phyloP scores from a whole-genome alignment of 208 protist species.

The Acanthamoeba sp. region DNA sequence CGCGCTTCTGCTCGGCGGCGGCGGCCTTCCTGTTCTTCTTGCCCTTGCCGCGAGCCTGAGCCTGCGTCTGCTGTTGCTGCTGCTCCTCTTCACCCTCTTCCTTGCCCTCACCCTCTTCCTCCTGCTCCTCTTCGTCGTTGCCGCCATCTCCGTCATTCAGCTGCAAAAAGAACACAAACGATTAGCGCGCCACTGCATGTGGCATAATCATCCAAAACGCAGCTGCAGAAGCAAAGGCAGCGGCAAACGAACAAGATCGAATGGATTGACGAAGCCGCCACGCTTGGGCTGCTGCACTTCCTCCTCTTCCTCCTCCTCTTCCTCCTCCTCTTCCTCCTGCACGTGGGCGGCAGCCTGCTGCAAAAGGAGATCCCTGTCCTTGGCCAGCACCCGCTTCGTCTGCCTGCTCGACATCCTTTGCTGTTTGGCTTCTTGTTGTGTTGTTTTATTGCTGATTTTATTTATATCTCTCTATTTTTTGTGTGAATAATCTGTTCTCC shows the following conservation, averaged over 20 bases:
- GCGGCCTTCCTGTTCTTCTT: slow-evolving; percentile 15
- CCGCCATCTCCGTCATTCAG: not conserved
- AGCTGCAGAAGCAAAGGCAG: not conserved
- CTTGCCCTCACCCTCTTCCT: not conserved
- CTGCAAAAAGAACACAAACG: not conserved
- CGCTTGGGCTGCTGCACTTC: not conserved
- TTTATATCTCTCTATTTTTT: not conserved
- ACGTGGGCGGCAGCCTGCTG: not conserved
- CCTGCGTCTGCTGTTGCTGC: not conserved
- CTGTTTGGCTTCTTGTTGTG: not conserved
- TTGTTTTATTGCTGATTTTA: not conserved
- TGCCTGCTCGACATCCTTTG: slow-evolving; percentile 48
- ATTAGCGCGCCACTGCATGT: not conserved
- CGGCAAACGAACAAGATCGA: slow-evolving; percentile 18
- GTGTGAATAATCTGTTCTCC: not conserved
- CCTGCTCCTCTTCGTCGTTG: not conserved
- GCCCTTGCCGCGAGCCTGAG: not conserved
- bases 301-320: slow-evolving; percentile 17
- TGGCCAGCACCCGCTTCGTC: slow-evolving; percentile 22
- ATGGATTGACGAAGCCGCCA: slow-evolving; percentile 48
- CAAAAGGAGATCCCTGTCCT: slow-evolving; percentile 21
- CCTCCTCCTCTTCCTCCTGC: not conserved
- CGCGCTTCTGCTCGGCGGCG: not conserved
- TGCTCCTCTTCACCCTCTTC: not conserved
- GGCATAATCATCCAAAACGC: not conserved